Conservation (phyloP, 345 rosid species). For the Sonneratia caseolaris region DNA sequence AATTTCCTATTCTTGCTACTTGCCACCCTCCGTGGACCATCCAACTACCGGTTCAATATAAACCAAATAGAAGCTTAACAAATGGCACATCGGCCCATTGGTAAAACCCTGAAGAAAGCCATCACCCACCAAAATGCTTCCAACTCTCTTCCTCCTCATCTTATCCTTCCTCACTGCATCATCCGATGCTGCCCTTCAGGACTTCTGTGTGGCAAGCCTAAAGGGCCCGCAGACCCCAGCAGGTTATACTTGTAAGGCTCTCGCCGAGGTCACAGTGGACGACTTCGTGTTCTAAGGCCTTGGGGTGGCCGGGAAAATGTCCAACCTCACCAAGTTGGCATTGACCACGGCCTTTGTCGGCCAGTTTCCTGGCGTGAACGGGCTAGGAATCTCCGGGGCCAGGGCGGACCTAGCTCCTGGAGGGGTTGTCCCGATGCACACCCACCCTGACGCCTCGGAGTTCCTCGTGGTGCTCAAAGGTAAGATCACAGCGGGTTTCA, state of each 20-base stretch:
- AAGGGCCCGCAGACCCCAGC: conserved; percentile 38
- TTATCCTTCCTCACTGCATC: conserved; percentile 31
- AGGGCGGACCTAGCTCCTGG: conserved; percentile 61
- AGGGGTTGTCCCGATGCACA: conserved; percentile 81
- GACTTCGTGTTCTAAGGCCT: conserved; percentile 61
- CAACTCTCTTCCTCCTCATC: conserved; percentile 30
- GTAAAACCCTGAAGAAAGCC: neutral
- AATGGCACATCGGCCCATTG: neutral
- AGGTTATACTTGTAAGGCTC: conserved; percentile 52
- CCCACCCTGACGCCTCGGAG: conserved; percentile 73
- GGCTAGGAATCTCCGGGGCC: conserved; percentile 65
- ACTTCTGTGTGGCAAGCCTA: conserved; percentile 74
- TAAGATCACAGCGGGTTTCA: conserved; percentile 50
- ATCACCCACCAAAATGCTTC: conserved; percentile 29
- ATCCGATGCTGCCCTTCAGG: conserved; percentile 38
- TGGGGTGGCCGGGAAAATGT: conserved; percentile 47
- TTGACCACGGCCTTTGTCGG: conserved; percentile 63
- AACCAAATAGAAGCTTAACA: no score
- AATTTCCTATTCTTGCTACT: no score
- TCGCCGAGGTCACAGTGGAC: conserved; percentile 27
- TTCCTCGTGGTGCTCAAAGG: conserved; percentile 44
- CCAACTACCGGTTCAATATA: no score
- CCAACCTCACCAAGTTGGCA: conserved; percentile 57
- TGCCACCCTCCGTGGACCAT: no score
- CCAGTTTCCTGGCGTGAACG: conserved; percentile 61